phyloP scores from a whole-genome alignment of 257 asterid species.

The Solanum phureja region DNA sequence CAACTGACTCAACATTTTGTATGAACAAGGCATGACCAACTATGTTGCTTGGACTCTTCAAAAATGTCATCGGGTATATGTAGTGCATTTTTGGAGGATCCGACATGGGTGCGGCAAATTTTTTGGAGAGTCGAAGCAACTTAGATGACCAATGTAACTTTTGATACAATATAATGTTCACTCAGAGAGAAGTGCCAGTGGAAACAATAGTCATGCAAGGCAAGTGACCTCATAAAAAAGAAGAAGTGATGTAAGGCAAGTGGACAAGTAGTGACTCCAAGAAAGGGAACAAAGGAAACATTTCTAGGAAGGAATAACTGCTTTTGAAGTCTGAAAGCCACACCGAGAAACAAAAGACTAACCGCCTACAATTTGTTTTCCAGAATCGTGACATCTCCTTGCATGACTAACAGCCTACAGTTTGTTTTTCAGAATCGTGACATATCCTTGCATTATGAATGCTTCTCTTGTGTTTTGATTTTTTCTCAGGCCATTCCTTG shows the following conservation, averaged over 20 bases:
- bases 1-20: background rate
- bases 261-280: background rate
- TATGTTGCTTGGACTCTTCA: no score
- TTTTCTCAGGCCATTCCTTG: background rate
- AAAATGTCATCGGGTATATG: no score
- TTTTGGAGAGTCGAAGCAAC: no score
- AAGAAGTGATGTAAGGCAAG: background rate
- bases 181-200: background rate
- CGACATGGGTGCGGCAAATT: no score
- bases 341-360: background rate
- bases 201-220: background rate
- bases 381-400: background rate
- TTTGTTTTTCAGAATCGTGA: no score
- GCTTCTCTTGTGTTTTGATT: background rate
- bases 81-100: no score
- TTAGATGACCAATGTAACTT: background rate
- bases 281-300: background rate
- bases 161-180: background rate
- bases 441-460: background rate
- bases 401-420: background rate
- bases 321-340: background rate
- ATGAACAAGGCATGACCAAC: background rate
- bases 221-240: background rate
- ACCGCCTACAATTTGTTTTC: background rate
- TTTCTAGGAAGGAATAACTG: background rate